Evolutionary conservation across 2,329 filamentous ascomycete species (phyloP).

Genomic region (Claviceps sorghi): DNA sequence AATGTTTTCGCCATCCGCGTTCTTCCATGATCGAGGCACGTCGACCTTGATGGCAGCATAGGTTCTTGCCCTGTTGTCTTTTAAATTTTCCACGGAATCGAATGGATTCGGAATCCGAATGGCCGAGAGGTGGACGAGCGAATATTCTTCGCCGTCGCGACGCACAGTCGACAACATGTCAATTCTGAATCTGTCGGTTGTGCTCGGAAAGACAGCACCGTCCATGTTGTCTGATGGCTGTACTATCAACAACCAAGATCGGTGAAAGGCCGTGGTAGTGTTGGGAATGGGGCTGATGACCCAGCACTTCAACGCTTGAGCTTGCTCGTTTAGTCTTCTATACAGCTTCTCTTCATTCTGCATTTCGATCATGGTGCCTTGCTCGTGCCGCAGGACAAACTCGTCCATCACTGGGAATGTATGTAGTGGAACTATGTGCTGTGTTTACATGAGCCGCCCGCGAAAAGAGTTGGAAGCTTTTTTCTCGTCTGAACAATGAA

Average conservation of each 20-base stretch:
- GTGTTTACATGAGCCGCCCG: background rate
- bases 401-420: conserved; percentile 12
- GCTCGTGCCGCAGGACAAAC: conserved; percentile 16
- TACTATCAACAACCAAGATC: conserved; percentile 20
- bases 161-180: conserved; percentile 13
- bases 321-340: conserved; percentile 13
- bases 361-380: conserved; percentile 20
- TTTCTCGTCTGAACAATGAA: background rate
- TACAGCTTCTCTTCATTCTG: conserved; percentile 16
- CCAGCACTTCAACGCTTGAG: conserved; percentile 13
- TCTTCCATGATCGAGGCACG: conserved; percentile 17
- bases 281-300: conserved; percentile 17
- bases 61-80: conserved; percentile 5
- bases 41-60: conserved; percentile 22
- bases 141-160: conserved; percentile 9
- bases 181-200: conserved; percentile 16
- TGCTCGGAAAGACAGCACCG: conserved; percentile 13
- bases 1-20: conserved; percentile 10
- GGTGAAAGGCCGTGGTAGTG: conserved; percentile 15
- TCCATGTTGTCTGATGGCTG: conserved; percentile 9
- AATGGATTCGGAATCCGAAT: conserved; percentile 19
- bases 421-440: conserved; percentile 7
- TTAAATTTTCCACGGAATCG: conserved; percentile 8
- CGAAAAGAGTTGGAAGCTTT: background rate
- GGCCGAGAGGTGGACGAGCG: conserved; percentile 13